These are phyloP conservation scores for Beauveria caledonica DNA, from an alignment of 2,329 filamentous ascomycete species.

Conservation along the genomic window DNA sequence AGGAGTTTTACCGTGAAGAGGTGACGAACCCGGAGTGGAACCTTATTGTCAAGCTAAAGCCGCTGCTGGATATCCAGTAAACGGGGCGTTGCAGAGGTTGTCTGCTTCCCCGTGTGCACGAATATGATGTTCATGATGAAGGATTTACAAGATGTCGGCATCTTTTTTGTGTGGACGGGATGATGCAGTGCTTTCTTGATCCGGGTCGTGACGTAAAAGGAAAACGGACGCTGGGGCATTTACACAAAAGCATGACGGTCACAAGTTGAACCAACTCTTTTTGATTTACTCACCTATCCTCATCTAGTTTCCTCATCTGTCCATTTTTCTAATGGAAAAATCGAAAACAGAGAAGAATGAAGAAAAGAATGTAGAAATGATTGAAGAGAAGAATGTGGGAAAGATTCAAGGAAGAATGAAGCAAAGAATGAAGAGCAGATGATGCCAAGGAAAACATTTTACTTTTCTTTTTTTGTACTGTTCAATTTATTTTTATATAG, in stretches of 20 bases:
- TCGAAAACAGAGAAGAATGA: neutral
- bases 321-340: neutral
- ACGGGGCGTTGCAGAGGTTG: too few species aligned
- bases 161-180: neutral
- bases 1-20: constrained; percentile 87
- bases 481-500: too few species aligned
- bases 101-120: too few species aligned
- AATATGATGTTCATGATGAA: neutral
- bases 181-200: neutral
- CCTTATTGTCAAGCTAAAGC: constrained; percentile 91
- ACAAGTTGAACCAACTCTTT: neutral
- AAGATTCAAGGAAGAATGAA: too few species aligned
- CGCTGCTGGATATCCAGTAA: constrained; percentile 79
- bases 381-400: too few species aligned
- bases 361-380: too few species aligned
- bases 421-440: too few species aligned
- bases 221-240: neutral
- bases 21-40: constrained; percentile 90
- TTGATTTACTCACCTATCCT: neutral
- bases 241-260: neutral
- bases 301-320: neutral
- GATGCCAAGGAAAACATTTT: too few species aligned
- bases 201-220: neutral
- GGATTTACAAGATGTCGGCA: neutral
- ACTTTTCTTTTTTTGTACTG: too few species aligned